Evolutionary conservation across 75 land plant species (phyloP).

Genomic region (Selaginella moellendorffii): DNA sequence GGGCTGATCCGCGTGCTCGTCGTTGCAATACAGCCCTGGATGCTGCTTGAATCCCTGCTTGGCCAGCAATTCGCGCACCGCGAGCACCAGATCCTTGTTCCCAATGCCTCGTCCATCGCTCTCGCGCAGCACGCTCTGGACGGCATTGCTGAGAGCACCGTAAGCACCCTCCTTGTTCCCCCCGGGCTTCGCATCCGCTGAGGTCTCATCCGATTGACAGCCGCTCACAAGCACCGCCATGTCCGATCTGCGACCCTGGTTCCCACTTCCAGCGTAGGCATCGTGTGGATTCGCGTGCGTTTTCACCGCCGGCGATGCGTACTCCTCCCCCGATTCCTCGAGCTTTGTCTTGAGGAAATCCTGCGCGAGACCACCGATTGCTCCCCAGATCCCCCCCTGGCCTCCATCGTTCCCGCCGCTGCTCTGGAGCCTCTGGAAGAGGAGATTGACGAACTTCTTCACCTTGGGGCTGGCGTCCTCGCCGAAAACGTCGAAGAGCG

Average conservation of each 20-base stretch:
- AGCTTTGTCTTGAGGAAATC: slow-evolving; percentile 5
- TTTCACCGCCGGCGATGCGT: background rate
- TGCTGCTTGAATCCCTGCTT: slow-evolving; percentile 45
- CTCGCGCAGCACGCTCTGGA: slow-evolving; percentile 28
- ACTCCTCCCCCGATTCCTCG: background rate
- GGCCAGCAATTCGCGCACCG: slow-evolving; percentile 32
- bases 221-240: background rate
- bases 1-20: slow-evolving; percentile 40
- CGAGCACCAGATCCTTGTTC: slow-evolving; percentile 41
- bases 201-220: background rate
- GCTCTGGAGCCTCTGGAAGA: background rate
- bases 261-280: background rate
- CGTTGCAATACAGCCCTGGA: slow-evolving; percentile 70
- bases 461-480: slow-evolving; percentile 6
- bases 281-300: slow-evolving; percentile 28
- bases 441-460: background rate
- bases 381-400: background rate
- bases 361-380: background rate
- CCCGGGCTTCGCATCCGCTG: slow-evolving; percentile 2
- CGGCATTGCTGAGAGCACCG: slow-evolving; percentile 8
- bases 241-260: background rate
- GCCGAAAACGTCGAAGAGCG: background rate
- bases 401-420: background rate
- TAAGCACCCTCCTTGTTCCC: background rate
- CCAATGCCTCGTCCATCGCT: slow-evolving; percentile 22